These are phyloP conservation scores for Rosa hybrid DNA, from an alignment of 331 rosid species.

Conservation along the genomic window DNA sequence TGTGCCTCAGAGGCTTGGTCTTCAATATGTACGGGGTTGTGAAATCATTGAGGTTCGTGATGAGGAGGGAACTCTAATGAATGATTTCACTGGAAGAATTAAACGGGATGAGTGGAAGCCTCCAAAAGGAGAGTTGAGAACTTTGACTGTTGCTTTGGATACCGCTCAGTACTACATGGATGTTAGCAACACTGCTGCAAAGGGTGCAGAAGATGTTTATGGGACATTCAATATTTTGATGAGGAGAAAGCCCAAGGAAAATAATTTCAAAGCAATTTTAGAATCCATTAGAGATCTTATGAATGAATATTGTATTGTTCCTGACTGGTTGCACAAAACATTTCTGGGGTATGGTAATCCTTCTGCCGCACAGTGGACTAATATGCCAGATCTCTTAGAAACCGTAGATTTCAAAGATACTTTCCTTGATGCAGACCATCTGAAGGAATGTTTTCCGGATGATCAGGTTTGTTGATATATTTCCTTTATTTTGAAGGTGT, in stretches of 20 bases:
- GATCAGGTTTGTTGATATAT: conserved; percentile 57
- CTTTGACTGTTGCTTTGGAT: conserved; percentile 94
- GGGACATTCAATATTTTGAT: conserved; percentile 85
- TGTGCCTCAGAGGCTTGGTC: conserved; percentile 93
- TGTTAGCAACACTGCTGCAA: conserved; percentile 87
- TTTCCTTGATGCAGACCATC: conserved; percentile 77
- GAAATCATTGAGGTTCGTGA: conserved; percentile 89
- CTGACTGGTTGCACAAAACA: conserved; percentile 90
- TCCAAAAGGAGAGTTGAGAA: conserved; percentile 95
- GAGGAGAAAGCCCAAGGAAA: conserved; percentile 99
- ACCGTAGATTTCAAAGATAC: conserved; percentile 95
- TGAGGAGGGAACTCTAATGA: conserved; percentile 94
- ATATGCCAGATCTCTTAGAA: conserved; percentile 90
- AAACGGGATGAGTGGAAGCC: conserved; percentile 99
- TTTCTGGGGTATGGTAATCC: conserved; percentile 97
- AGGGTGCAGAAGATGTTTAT: conserved; percentile 90
- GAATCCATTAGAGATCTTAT: conserved; percentile 96
- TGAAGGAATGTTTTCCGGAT: conserved; percentile 70
- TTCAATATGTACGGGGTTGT: conserved; percentile 93
- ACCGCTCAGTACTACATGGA: conserved; percentile 99
- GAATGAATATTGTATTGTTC: conserved; percentile 98
- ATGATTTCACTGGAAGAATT: conserved; percentile 90
- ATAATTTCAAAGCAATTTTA: conserved; percentile 95
- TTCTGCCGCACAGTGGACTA: conserved; percentile 95
- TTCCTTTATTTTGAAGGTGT: conserved; percentile 18